Conservation (phyloP, 805 yeast species). For the Gaillardinia entomophila region DNA sequence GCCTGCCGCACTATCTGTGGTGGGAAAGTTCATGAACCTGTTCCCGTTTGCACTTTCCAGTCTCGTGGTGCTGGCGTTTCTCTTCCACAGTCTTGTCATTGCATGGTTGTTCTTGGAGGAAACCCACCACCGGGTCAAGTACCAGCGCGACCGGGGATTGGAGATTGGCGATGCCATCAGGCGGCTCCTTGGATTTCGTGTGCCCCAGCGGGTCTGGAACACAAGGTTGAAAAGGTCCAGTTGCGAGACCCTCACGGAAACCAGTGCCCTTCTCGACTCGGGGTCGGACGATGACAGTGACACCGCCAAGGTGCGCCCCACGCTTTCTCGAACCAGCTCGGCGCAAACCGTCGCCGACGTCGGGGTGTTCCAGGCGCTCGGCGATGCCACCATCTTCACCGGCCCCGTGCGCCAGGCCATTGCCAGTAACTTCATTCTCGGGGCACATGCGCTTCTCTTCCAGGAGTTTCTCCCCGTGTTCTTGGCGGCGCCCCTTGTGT, state of each 20-base stretch:
- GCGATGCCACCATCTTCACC: slow-evolving; percentile 9
- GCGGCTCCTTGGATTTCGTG: slow-evolving; percentile 5
- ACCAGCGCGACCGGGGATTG: slow-evolving; percentile 13
- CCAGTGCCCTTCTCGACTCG: not conserved
- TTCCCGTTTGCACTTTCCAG: slow-evolving; percentile 20
- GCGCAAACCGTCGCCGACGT: slow-evolving; percentile 2
- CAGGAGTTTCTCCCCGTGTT: slow-evolving; percentile 14
- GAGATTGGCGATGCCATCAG: slow-evolving; percentile 9
- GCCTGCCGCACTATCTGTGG: too few species aligned
- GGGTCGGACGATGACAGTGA: not conserved
- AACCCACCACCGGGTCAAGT: slow-evolving; percentile 8
- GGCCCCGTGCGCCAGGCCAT: slow-evolving; percentile 11
- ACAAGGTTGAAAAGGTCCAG: slow-evolving; percentile 1
- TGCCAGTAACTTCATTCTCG: slow-evolving; percentile 9
- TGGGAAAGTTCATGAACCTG: slow-evolving; percentile 1
- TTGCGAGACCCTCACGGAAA: not conserved
- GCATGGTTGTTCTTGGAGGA: slow-evolving; percentile 20
- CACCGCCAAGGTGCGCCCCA: not conserved
- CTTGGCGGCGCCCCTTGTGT: slow-evolving; percentile 9
- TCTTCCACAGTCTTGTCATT: slow-evolving; percentile 6
- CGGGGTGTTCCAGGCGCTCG: slow-evolving; percentile 2
- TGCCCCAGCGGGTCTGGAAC: slow-evolving; percentile 10
- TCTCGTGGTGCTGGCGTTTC: slow-evolving; percentile 14
- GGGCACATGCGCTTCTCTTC: slow-evolving; percentile 12
- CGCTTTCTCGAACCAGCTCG: not conserved